Evolutionary conservation across 768 basidiomycete species (phyloP).

Genomic region (Arthromyces matolae): DNA sequence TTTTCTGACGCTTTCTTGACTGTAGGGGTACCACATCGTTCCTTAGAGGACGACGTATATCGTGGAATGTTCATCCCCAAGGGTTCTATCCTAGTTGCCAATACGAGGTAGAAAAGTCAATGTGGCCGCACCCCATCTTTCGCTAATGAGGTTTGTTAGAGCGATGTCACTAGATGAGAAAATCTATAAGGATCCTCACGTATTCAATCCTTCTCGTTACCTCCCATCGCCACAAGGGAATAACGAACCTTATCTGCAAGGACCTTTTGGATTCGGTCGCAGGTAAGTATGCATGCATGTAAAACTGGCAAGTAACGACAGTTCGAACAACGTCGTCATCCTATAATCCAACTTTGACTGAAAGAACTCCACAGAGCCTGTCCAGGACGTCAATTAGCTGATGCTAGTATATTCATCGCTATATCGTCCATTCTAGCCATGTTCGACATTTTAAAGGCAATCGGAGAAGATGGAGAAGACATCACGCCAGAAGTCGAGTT

Average conservation of each 20-base stretch:
- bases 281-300: no score
- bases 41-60: slow-evolving; percentile 1
- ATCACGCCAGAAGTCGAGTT: slow-evolving; percentile 23
- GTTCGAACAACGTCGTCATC: background rate
- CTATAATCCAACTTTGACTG: background rate
- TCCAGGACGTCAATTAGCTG: slow-evolving; percentile 39
- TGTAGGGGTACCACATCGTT: background rate
- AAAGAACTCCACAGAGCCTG: no score
- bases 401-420: slow-evolving; percentile 31
- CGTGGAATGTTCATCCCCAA: slow-evolving; percentile 22
- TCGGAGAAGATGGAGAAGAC: slow-evolving; percentile 29
- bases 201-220: slow-evolving; percentile 39
- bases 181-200: slow-evolving; percentile 34
- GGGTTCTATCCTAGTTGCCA: slow-evolving; percentile 36
- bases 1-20: no score
- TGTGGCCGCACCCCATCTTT: background rate
- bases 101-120: no score
- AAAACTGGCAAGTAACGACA: no score
- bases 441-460: slow-evolving; percentile 33
- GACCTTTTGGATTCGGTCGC: slow-evolving; percentile 22
- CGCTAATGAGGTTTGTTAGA: slow-evolving; percentile 20
- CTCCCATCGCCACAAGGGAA: slow-evolving; percentile 16
- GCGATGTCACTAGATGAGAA: slow-evolving; percentile 33
- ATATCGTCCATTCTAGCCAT: slow-evolving; percentile 17
- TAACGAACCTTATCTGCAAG: slow-evolving; percentile 5